Base-by-base conservation (phyloP, 306 rosid species). In the Sicyos edulis region DNA sequence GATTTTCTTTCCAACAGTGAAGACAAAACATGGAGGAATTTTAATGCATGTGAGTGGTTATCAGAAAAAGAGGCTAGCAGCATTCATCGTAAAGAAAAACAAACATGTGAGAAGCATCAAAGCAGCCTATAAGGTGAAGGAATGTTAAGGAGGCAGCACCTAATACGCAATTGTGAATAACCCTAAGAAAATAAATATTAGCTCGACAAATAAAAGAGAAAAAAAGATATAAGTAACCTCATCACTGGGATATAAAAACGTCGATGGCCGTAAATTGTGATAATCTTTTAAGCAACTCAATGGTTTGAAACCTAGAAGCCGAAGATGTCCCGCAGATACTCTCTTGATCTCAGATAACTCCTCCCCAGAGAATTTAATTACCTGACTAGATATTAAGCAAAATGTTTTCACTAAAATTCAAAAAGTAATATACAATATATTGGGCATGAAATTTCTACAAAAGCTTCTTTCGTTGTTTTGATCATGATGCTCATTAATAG, bases 271-370 rank as follows among this genome's bases (percentile, higher is more conserved):
- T 87, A 90, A 80, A 82, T 92, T 92, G 89, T 92, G 88, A 83
- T 87, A 86, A 72, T 90, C 93, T 87, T 87, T 88, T 85, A 92
- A 86, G 85, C 93, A 88, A 80, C 84, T 87, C 75, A 88, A 69
- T 74, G 96, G 91, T 87, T 90, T 92, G 92, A 92, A 92, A 71
- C 98, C 98, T 47, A 92, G 84, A 77, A 92, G 91, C 32, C 79
- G 85, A 54, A 92, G 88, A 61, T 85, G 89, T 70, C 93, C 96
- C 51, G 83, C 70, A 5, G 92, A 80, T 71, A 88, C 72, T 82
- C 89, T 84, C 76, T 82, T 92, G 57, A 92, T 83, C 82, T 86
- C 90, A 32, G 90, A 87, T 72, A 92, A 84, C 75, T 92, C 96
- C 72, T 83, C 90, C 78, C 37, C 72, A 45, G 96, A 88, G 83